Base-by-base conservation (phyloP, 306 rosid species). In the Rosa multiflora region DNA sequence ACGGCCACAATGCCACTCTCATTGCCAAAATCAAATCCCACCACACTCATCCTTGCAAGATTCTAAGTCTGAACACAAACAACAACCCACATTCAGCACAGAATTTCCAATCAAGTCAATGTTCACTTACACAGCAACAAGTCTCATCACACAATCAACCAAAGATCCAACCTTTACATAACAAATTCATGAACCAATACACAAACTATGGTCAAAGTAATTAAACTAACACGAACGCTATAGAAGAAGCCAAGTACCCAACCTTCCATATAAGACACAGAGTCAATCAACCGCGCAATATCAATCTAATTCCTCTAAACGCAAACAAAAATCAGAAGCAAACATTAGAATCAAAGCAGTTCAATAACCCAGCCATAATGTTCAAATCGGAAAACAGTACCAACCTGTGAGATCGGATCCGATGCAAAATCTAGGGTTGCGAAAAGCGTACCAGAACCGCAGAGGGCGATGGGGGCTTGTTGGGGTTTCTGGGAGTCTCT, bases 1-100 rank as follows among this genome's bases (percentile, higher is more conserved):
- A 93, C 98, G 5, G 98, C 99, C 37, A 96, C 97, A 78, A 96
- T 90, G 89, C 99, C 82, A 82, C 96, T 96, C 87, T 96, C 99
- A 9, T 93, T 96, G 59, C 99, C 99, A 10, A 96, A 84, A 86
- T 96, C 99, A 86, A 96, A 96, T 51, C 99, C 99, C 3, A 96
- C 99, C 72, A 96, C 97, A 26, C 99, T 96, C 99, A 96, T 96
- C 72, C 87, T 90, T 49, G 80, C 76, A 35, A 32, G 59, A 61
- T 59, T 42, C 58, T 55, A 71, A 64, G 68, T 73, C 86, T 82
- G 78, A 10, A 68, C 12, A 43, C 18, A 68, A 75, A 11, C 12
- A 32, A 70, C 11, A 76, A 51, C 12, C 44, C 39, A 49, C 37
- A 42, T 68, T 83, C 70, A 79, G 39, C 9, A 23, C 48, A 0